These are phyloP conservation scores for Fraxinus dipetala DNA, from an alignment of 305 asterid species.

Conservation along the genomic window DNA sequence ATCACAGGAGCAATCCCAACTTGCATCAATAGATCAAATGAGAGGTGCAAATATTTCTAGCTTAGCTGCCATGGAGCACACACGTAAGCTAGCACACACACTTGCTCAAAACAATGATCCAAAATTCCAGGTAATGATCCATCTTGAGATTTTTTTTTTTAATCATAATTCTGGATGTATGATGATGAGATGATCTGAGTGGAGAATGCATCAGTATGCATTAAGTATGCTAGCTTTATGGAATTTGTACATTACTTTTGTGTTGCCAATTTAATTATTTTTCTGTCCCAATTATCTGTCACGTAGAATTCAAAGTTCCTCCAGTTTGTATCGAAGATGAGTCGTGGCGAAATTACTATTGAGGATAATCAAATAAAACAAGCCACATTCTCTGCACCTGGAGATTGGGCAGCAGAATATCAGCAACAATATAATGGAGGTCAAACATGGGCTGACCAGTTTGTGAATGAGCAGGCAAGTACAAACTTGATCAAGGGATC, in stretches of 20 bases:
- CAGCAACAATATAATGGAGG: slow-evolving; percentile 76
- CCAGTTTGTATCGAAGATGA: slow-evolving; percentile 98
- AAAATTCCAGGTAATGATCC: slow-evolving; percentile 77
- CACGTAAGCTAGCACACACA: slow-evolving; percentile 91
- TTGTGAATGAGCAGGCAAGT: slow-evolving; percentile 80
- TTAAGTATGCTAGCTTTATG: neutral
- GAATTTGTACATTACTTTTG: slow-evolving; percentile 5
- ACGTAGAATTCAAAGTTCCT: slow-evolving; percentile 89
- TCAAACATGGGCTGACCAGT: slow-evolving; percentile 94
- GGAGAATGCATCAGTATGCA: slow-evolving; percentile 12
- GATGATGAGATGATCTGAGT: slow-evolving; percentile 9
- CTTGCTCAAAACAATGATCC: slow-evolving; percentile 94
- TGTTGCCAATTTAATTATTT: slow-evolving; percentile 14
- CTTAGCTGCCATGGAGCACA: slow-evolving; percentile 88
- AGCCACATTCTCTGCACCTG: slow-evolving; percentile 59
- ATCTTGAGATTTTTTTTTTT: slow-evolving; percentile 10
- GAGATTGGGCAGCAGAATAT: slow-evolving; percentile 94
- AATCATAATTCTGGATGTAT: neutral
- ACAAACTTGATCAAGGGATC: slow-evolving; percentile 17
- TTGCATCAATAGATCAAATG: slow-evolving; percentile 68
- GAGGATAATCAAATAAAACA: slow-evolving; percentile 94
- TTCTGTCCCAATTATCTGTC: slow-evolving; percentile 23
- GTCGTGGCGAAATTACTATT: slow-evolving; percentile 92
- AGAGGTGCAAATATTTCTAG: slow-evolving; percentile 54
- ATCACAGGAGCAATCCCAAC: slow-evolving; percentile 80